Conservation (phyloP, 2,329 filamentous ascomycete species). For the Aureobasidium subglaciale region DNA sequence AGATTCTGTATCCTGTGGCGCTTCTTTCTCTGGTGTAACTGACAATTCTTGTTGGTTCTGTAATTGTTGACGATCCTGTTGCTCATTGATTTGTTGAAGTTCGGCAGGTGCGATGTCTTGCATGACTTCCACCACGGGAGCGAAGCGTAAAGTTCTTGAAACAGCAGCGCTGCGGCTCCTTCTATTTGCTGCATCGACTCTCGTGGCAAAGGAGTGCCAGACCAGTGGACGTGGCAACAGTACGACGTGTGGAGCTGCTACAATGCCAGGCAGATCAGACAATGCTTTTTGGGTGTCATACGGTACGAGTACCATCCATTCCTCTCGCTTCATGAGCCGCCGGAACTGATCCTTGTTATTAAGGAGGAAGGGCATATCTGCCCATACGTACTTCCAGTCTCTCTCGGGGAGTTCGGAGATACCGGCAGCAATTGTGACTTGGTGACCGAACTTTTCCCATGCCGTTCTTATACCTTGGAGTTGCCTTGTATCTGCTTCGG, state of each 20-base stretch:
- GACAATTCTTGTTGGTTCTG: not conserved
- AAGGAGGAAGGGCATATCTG: constrained; percentile 6
- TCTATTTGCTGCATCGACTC: not conserved
- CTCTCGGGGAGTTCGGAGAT: not conserved
- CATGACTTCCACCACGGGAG: constrained; percentile 8
- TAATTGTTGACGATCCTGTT: not conserved
- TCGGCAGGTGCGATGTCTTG: not conserved
- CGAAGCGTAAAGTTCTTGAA: constrained; percentile 10
- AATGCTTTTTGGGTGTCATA: constrained; percentile 11
- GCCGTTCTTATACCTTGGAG: not conserved
- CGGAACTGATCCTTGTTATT: constrained; percentile 11
- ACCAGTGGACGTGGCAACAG: constrained; percentile 8
- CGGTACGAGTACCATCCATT: constrained; percentile 12
- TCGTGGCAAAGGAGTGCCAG: constrained; percentile 12
- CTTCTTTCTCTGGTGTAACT: not conserved
- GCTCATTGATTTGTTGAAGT: not conserved
- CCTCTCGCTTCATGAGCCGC: not conserved
- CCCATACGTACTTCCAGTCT: constrained; percentile 14
- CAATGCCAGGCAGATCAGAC: constrained; percentile 7
- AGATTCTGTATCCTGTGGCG: not conserved
- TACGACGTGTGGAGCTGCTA: not conserved
- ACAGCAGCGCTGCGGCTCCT: not conserved
- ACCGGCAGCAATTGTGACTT: not conserved
- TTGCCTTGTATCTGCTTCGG: not conserved
- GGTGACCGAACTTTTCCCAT: constrained; percentile 8